Evolutionary conservation across 208 protist species (phyloP).

Genomic region (Sergeia podlipaevii): DNA sequence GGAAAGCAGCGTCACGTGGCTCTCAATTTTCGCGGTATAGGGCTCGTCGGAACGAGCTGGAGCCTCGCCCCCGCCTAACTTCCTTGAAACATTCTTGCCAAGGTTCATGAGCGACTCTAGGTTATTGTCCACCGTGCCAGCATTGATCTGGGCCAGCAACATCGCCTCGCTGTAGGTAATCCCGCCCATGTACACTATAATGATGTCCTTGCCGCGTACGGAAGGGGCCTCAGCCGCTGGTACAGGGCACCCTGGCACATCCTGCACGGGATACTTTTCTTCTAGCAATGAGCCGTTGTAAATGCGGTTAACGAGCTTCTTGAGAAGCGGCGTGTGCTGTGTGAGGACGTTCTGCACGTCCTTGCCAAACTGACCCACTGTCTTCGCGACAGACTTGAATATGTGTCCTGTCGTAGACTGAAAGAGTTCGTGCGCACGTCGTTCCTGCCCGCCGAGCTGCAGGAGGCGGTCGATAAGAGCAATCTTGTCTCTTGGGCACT

Average conservation of each 20-base stretch:
- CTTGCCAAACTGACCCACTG: constrained; percentile 79
- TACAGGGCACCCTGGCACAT: constrained; percentile 58
- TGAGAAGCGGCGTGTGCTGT: constrained; percentile 93
- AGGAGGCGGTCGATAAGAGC: constrained; percentile 71
- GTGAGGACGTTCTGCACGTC: constrained; percentile 97
- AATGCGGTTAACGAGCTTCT: constrained; percentile 81
- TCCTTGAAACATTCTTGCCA: constrained; percentile 55
- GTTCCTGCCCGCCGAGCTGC: constrained; percentile 57
- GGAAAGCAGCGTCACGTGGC: constrained; percentile 65
- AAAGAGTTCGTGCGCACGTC: constrained; percentile 75
- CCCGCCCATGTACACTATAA: constrained; percentile 78
- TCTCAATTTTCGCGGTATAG: constrained; percentile 81
- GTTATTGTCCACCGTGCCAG: constrained; percentile 77
- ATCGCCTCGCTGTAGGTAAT: constrained; percentile 80
- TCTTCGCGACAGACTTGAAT: constrained; percentile 70
- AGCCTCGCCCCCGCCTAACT: constrained; percentile 21
- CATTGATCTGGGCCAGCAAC: constrained; percentile 72
- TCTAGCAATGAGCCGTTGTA: constrained; percentile 78
- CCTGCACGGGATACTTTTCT: constrained; percentile 64
- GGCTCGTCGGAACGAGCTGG: constrained; percentile 36
- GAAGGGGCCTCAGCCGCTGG: constrained; percentile 35
- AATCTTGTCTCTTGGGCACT: constrained; percentile 54
- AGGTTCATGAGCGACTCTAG: constrained; percentile 75
- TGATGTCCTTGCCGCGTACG: constrained; percentile 76
- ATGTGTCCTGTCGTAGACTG: constrained; percentile 63